Evolutionary conservation across 345 rosid species (phyloP).

Genomic region (Psidium guajava): DNA sequence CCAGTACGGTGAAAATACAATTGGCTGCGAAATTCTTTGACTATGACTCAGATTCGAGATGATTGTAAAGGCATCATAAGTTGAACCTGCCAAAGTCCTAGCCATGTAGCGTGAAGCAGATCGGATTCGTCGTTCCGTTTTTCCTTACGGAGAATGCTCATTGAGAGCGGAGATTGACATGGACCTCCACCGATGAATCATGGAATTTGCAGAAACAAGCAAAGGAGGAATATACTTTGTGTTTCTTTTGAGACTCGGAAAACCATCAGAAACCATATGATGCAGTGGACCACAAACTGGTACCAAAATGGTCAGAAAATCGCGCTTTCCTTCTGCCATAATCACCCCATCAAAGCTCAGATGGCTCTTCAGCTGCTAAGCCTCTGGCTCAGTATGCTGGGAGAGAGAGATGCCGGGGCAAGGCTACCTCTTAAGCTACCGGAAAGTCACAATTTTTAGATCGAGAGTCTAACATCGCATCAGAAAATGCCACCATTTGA

Average conservation of each 20-base stretch:
- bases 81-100: not conserved
- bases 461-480: not conserved
- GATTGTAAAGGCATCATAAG: not conserved
- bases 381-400: not conserved
- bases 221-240: not conserved
- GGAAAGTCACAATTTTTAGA: not conserved
- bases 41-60: not conserved
- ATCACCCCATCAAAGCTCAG: not conserved
- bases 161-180: not conserved
- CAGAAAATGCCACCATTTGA: not conserved
- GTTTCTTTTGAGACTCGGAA: not conserved
- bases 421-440: not conserved
- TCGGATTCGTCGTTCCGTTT: not conserved
- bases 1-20: fast-evolving
- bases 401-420: not conserved
- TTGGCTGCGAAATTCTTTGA: not conserved
- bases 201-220: not conserved
- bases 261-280: not conserved
- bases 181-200: not conserved
- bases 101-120: fast-evolving
- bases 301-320: not conserved
- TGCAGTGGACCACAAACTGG: not conserved
- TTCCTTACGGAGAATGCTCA: fast-evolving
- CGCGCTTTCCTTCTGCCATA: not conserved
- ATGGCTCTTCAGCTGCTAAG: not conserved